Conservation (phyloP, 768 basidiomycete species). For the Lactarius sp. region DNA sequence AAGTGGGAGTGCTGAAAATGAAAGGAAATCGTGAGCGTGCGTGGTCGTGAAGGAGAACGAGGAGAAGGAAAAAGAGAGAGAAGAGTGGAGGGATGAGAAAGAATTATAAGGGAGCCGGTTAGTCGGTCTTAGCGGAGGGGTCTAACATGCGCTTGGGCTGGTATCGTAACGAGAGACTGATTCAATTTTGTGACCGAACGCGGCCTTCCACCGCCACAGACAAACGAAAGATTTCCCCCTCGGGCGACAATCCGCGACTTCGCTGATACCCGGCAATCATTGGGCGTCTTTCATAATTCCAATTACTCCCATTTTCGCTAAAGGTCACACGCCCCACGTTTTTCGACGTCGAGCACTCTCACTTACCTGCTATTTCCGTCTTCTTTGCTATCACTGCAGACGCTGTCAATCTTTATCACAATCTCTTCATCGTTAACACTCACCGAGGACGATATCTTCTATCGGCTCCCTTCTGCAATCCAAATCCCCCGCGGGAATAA, state of each 20-base stretch:
- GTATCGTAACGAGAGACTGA: constrained; percentile 5
- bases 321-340: constrained; percentile 41
- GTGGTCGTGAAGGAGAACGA: constrained; percentile 36
- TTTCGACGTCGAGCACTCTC: constrained; percentile 34
- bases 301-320: constrained; percentile 15
- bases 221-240: background rate
- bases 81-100: constrained; percentile 28
- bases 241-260: constrained; percentile 5
- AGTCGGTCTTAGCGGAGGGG: background rate
- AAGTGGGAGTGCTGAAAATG: constrained; percentile 9
- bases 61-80: constrained; percentile 26
- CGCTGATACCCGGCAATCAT: constrained; percentile 23
- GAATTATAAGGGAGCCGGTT: constrained; percentile 35
- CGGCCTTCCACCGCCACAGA: constrained; percentile 11
- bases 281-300: constrained; percentile 11
- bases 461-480: constrained; percentile 10
- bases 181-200: constrained; percentile 13
- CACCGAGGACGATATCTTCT: constrained; percentile 15
- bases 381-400: constrained; percentile 4
- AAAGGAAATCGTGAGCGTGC: constrained; percentile 27
- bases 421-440: background rate
- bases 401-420: background rate
- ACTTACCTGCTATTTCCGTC: constrained; percentile 17
- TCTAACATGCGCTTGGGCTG: background rate
- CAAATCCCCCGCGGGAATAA: constrained; percentile 16